Conservation (phyloP, 352 stramenopile genomes). For the Pythium rhizo-oryzae region DNA sequence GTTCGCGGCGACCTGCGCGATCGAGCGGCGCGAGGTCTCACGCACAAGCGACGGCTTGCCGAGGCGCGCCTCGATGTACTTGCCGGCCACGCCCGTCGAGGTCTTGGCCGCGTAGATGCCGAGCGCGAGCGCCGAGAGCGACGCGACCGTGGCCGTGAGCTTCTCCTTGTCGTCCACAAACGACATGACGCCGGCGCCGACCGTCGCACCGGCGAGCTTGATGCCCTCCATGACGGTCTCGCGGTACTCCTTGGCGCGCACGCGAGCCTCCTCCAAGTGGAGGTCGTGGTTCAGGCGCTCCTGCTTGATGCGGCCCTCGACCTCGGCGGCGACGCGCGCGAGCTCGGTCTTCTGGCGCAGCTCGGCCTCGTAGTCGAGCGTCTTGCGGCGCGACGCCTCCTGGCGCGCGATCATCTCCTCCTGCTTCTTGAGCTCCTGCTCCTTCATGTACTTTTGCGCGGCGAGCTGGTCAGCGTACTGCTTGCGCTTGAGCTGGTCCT, state of each 20-base stretch:
- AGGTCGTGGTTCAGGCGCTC: slow-evolving; percentile 99
- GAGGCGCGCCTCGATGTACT: slow-evolving; percentile 94
- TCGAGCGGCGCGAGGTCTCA: slow-evolving; percentile 93
- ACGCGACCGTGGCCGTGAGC: slow-evolving; percentile 93
- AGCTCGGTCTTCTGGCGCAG: slow-evolving; percentile 95
- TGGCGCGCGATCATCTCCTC: slow-evolving; percentile 97
- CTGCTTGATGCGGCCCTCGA: slow-evolving; percentile 93
- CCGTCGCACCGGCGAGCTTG: slow-evolving; percentile 92
- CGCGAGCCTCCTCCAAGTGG: slow-evolving; percentile 94
- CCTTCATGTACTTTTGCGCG: slow-evolving; percentile 95
- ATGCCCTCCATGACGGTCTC: slow-evolving; percentile 94
- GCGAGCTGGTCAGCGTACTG: slow-evolving; percentile 97
- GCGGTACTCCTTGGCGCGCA: slow-evolving; percentile 88
- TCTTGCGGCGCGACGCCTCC: slow-evolving; percentile 97
- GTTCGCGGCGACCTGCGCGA: slow-evolving; percentile 86
- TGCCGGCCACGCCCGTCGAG: slow-evolving; percentile 91
- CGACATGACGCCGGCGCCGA: slow-evolving; percentile 90
- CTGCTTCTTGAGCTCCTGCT: slow-evolving; percentile 98
- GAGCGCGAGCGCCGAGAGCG: slow-evolving; percentile 92
- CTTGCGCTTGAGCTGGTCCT: slow-evolving; percentile 99
- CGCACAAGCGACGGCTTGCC: slow-evolving; percentile 96
- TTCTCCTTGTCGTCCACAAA: slow-evolving; percentile 39
- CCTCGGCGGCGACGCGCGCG: slow-evolving; percentile 95
- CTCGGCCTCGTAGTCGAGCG: slow-evolving; percentile 97
- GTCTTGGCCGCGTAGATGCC: slow-evolving; percentile 97